These are phyloP conservation scores for Chytriomyces hyalinus DNA, from an alignment of 192 early-diverging fungal species.

Conservation along the genomic window DNA sequence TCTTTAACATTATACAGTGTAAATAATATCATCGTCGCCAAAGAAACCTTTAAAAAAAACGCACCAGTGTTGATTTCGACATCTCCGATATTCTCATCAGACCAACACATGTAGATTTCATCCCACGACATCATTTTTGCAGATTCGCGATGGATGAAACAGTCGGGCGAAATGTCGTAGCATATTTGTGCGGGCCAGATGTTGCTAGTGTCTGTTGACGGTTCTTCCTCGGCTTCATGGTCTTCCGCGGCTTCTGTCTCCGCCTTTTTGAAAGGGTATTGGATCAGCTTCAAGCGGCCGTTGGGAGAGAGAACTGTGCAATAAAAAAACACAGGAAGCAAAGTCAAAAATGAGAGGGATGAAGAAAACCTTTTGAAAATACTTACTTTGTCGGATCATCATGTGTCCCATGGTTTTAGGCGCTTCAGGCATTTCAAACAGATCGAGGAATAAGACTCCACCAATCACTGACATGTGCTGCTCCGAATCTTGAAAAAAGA, in stretches of 20 bases:
- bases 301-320: slow-evolving; percentile 45
- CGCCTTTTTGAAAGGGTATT: slow-evolving; percentile 58
- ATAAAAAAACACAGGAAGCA: background rate
- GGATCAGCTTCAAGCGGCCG: slow-evolving; percentile 47
- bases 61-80: slow-evolving; percentile 58
- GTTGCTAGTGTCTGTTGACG: slow-evolving; percentile 19
- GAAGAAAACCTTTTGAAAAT: background rate
- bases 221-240: slow-evolving; percentile 34
- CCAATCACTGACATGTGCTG: slow-evolving; percentile 47
- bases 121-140: slow-evolving; percentile 58
- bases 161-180: slow-evolving; percentile 41
- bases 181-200: slow-evolving; percentile 55
- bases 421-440: slow-evolving; percentile 60
- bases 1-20: slow-evolving; percentile 24
- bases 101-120: slow-evolving; percentile 44
- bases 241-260: slow-evolving; percentile 47
- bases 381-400: slow-evolving; percentile 56
- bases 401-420: slow-evolving; percentile 51
- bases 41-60: background rate
- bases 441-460: slow-evolving; percentile 52
- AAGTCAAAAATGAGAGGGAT: background rate
- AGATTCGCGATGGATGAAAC: slow-evolving; percentile 40
- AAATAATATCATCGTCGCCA: background rate
- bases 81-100: slow-evolving; percentile 53
- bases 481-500: slow-evolving; percentile 36